Base-by-base conservation (phyloP, 2,329 filamentous ascomycete species). In the Verticillium zaregamsianum region DNA sequence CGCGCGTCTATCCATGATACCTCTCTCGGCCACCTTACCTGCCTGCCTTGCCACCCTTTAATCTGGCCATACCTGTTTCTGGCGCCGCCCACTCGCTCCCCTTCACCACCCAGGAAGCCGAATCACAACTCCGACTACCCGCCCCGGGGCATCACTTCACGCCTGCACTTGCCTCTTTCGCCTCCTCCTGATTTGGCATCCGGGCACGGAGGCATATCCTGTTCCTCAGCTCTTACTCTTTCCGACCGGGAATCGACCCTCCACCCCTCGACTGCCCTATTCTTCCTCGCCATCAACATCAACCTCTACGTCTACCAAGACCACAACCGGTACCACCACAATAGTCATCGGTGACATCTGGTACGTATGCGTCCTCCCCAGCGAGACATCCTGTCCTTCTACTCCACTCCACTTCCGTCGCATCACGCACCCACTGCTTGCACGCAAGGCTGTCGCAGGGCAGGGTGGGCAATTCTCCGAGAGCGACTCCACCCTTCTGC, bases 311-410 rank as follows among this genome's bases (percentile, higher is more conserved):
- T n/a, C 8, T 49, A 49, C 8, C 45, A 23, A 23, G n/a, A 20
- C n/a, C 23, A 23, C n/a, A 25, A 7, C 33, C 9, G 12, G 11
- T 59, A 35, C 40, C 28, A 40, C 17, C 28, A 28, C 57, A 33
- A n/a, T 35, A 40, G 20, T 49, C 59, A 6, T 28, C 28, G 28
- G 28, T 5, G 28, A 28, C 28, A 28, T 39, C 17, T 49, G 63
- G 63, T 65, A 65, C 58, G 63, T 65, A 64, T 32, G 55, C 55
- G 58, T 56, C 45, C 40, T 14, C n/a, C 45, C 11, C 45, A 12
- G 45, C n/a, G 45, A 40, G 45, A n/a, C n/a, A 49, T 49, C n/a
- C 45, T n/a, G 31, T 57, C 32, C 12, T 17, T 55, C 14, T 32
- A 23, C 32, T 57, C 55, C 33, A 15, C 55, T 35, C 17, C 17